A percentile compares a stretch with the other conserved stretches of the same genome.
Conservation (phyloP, 768 basidiomycete species). For the Kwoniella europaea region DNA sequence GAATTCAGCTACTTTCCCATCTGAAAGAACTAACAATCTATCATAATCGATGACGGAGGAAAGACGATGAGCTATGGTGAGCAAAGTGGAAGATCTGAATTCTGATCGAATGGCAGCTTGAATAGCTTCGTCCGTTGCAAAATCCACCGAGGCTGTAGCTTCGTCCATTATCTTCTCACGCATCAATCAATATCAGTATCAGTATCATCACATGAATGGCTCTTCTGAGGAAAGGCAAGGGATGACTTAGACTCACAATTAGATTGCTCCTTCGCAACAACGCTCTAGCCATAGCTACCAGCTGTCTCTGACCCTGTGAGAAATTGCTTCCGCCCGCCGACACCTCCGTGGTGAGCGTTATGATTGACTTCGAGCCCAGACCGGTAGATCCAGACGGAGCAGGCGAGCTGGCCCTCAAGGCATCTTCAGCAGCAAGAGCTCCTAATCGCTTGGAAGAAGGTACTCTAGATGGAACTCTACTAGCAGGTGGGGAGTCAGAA, state of each 20-base stretch:
- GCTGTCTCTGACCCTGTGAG: slow-evolving; percentile 86
- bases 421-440: slow-evolving; percentile 30
- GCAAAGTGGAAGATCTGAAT: slow-evolving; percentile 53
- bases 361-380: slow-evolving; percentile 39
- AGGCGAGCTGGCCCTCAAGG: slow-evolving; percentile 19
- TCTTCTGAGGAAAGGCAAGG: no score
- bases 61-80: slow-evolving; percentile 57
- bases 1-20: slow-evolving; percentile 57
- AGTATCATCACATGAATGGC: not conserved
- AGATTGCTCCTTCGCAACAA: slow-evolving; percentile 41
- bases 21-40: slow-evolving; percentile 56
- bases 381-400: slow-evolving; percentile 10
- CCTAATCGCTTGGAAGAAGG: slow-evolving; percentile 33
- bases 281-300: slow-evolving; percentile 55
- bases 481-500: slow-evolving; percentile 60
- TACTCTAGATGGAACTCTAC: slow-evolving; percentile 29
- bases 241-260: slow-evolving; percentile 35
- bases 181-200: not conserved
- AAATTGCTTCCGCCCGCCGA: slow-evolving; percentile 88
- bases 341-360: slow-evolving; percentile 77
- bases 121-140: slow-evolving; percentile 56
- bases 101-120: slow-evolving; percentile 57
- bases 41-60: slow-evolving; percentile 58
- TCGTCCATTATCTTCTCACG: slow-evolving; percentile 55
- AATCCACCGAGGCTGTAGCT: slow-evolving; percentile 57